Evolutionary conservation across 495 filamentous ascomycete genomes (phyloP).

Genomic region (Apiosordaria backusii): DNA sequence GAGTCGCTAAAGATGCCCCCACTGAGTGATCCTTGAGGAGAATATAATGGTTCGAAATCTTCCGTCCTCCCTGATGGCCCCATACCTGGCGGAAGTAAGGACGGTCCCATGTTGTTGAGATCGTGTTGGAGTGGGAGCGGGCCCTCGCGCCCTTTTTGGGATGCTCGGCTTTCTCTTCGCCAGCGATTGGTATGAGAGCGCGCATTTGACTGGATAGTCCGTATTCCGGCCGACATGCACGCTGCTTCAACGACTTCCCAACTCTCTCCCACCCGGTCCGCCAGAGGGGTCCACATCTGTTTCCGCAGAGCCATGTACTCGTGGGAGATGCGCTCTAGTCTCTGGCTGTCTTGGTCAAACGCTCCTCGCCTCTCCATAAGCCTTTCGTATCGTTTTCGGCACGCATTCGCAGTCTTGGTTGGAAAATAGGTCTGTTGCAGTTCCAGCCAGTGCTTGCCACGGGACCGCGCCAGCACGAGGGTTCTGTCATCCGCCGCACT

Average conservation of each 20-base stretch:
- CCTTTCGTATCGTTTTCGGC: constrained; percentile 73
- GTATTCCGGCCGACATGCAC: constrained; percentile 49
- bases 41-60: background rate
- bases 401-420: constrained; percentile 70
- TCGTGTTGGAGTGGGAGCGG: background rate
- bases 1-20: background rate
- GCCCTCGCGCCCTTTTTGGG: constrained; percentile 11
- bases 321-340: constrained; percentile 59
- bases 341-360: constrained; percentile 62
- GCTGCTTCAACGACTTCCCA: constrained; percentile 63
- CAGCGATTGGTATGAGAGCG: constrained; percentile 46
- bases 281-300: constrained; percentile 66
- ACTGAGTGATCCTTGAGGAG: background rate
- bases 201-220: constrained; percentile 46
- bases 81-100: background rate
- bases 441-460: constrained; percentile 66
- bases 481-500: constrained; percentile 59
- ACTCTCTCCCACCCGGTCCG: constrained; percentile 58
- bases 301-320: constrained; percentile 64
- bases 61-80: background rate
- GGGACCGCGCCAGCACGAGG: constrained; percentile 57
- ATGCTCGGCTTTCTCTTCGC: constrained; percentile 25
- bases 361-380: constrained; percentile 61
- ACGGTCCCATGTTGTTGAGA: background rate
- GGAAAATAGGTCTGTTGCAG: constrained; percentile 67